Evolutionary conservation across 2,329 filamentous ascomycete genomes (phyloP).

Genomic region (Raffaelea albimanens): DNA sequence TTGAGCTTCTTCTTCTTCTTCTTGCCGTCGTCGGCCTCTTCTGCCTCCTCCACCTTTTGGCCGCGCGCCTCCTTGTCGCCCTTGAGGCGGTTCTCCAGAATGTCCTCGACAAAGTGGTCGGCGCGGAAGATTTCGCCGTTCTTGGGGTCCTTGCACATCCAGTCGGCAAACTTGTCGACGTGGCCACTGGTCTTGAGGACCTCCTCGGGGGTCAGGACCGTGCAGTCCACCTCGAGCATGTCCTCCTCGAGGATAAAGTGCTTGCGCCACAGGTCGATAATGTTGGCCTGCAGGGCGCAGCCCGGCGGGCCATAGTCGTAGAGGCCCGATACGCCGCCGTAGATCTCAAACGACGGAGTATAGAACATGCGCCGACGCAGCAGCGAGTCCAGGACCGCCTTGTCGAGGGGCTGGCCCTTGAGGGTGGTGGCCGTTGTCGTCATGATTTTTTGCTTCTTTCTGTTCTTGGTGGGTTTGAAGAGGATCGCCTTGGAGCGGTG

Average conservation of each 20-base stretch:
- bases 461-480: not conserved
- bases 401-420: slow-evolving; percentile 84
- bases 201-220: slow-evolving; percentile 83
- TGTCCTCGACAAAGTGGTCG: slow-evolving; percentile 92
- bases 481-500: too few species aligned
- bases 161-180: slow-evolving; percentile 96
- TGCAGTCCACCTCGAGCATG: slow-evolving; percentile 93
- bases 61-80: slow-evolving; percentile 90
- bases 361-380: slow-evolving; percentile 87
- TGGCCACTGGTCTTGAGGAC: slow-evolving; percentile 94
- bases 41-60: slow-evolving; percentile 55
- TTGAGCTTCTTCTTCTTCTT: slow-evolving; percentile 68
- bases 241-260: slow-evolving; percentile 90
- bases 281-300: slow-evolving; percentile 76
- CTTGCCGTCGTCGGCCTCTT: slow-evolving; percentile 37
- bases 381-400: slow-evolving; percentile 70
- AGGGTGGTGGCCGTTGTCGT: slow-evolving; percentile 52
- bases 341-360: slow-evolving; percentile 92
- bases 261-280: slow-evolving; percentile 83
- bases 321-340: slow-evolving; percentile 78
- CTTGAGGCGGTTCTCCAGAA: slow-evolving; percentile 78
- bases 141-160: slow-evolving; percentile 99
- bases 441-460: slow-evolving; percentile 2
- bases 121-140: slow-evolving; percentile 93
- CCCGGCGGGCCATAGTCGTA: slow-evolving; percentile 92